A percentile compares a stretch with the other conserved stretches of the same genome.
Evolutionary conservation across 2,329 filamentous ascomycete species (phyloP).

Genomic region (Fusarium staphyleae): DNA sequence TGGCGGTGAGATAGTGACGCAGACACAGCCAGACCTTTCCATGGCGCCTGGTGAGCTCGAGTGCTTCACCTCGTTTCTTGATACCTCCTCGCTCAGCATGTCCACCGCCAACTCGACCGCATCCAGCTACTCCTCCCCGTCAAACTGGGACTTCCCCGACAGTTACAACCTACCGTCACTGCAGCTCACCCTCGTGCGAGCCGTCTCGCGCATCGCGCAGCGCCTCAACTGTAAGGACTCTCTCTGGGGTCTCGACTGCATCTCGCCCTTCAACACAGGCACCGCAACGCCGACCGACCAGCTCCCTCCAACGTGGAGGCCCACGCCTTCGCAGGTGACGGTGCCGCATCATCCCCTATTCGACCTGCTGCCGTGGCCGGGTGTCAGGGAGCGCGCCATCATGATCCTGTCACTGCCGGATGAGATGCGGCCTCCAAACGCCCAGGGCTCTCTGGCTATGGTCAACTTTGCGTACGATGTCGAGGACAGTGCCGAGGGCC

Average conservation of each 20-base stretch:
- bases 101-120: conserved; percentile 5
- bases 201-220: conserved; percentile 54
- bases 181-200: conserved; percentile 58
- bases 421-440: conserved; percentile 54
- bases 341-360: conserved; percentile 64
- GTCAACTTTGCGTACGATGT: conserved; percentile 63
- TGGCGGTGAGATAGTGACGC: conserved; percentile 8
- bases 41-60: neutral
- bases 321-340: conserved; percentile 56
- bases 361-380: conserved; percentile 66
- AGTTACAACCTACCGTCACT: conserved; percentile 57
- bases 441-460: conserved; percentile 55
- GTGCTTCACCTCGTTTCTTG: conserved; percentile 29
- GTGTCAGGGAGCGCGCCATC: conserved; percentile 60
- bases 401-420: conserved; percentile 58
- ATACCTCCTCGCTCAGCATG: conserved; percentile 32
- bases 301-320: conserved; percentile 57
- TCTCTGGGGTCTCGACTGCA: conserved; percentile 56
- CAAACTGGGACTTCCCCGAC: conserved; percentile 49
- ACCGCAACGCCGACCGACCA: conserved; percentile 44
- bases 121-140: conserved; percentile 28
- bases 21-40: neutral
- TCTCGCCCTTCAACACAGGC: conserved; percentile 55
- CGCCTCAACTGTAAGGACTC: conserved; percentile 52
- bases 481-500: conserved; percentile 61